Evolutionary conservation across 495 filamentous ascomycete genomes (phyloP).

Genomic region (Aspergillus kassunensis): DNA sequence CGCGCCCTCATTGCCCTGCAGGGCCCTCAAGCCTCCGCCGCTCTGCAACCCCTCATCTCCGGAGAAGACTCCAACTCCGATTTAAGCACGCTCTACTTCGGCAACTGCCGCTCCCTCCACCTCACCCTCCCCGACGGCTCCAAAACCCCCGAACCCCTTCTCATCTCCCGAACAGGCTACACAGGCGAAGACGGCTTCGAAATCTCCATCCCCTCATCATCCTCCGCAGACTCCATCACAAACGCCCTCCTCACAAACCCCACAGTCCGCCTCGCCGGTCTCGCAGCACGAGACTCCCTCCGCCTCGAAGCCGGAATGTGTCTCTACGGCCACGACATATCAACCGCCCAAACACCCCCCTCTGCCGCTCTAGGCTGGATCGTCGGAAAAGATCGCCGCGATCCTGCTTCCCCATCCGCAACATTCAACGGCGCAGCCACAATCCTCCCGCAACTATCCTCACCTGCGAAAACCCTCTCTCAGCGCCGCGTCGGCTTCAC

Average conservation of each 20-base stretch:
- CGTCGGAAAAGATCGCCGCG: conserved; percentile 70
- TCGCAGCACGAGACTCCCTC: conserved; percentile 88
- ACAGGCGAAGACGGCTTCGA: conserved; percentile 99
- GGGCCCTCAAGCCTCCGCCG: conserved; percentile 67
- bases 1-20: conserved; percentile 79
- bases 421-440: conserved; percentile 70
- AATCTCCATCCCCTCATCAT: conserved; percentile 67
- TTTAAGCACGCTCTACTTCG: conserved; percentile 73
- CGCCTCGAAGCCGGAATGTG: conserved; percentile 97
- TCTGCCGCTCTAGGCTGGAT: conserved; percentile 83
- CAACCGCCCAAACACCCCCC: conserved; percentile 83
- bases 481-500: conserved; percentile 76
- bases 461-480: conserved; percentile 59
- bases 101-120: conserved; percentile 57
- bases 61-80: conserved; percentile 44
- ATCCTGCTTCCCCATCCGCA: conserved; percentile 36
- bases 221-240: conserved; percentile 38
- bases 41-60: conserved; percentile 56
- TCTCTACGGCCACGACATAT: conserved; percentile 94
- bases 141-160: conserved; percentile 49
- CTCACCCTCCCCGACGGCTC: conserved; percentile 47
- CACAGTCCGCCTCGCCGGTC: conserved; percentile 73
- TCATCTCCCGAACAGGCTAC: conserved; percentile 86
- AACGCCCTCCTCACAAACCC: conserved; percentile 61
- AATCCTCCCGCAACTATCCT: conserved; percentile 66